Evolutionary conservation across 805 yeast genomes (phyloP).

Genomic region (Alloascoidea africana): DNA sequence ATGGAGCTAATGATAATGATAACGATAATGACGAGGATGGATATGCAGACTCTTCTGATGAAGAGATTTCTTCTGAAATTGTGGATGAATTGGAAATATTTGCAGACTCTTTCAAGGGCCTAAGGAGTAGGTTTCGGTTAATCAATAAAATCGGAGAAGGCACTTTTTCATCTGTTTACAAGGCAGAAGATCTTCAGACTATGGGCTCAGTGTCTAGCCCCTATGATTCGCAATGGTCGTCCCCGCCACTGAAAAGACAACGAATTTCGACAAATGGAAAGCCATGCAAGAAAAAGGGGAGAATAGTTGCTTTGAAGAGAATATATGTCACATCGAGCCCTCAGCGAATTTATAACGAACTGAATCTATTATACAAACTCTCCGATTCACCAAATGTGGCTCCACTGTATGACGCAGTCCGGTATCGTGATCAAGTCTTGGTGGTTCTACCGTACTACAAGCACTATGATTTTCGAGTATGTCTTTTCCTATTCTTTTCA

Average conservation of each 20-base stretch:
- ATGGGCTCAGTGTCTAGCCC: conserved; percentile 14
- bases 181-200: conserved; percentile 34
- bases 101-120: conserved; percentile 35
- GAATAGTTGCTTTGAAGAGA: conserved; percentile 75
- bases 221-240: conserved; percentile 19
- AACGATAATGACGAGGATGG: conserved; percentile 7
- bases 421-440: conserved; percentile 83
- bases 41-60: conserved; percentile 9
- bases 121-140: conserved; percentile 31
- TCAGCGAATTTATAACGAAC: conserved; percentile 75
- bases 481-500: conserved; percentile 2
- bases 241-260: conserved; percentile 24
- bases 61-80: conserved; percentile 35
- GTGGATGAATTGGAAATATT: conserved; percentile 42
- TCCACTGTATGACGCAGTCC: conserved; percentile 74
- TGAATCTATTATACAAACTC: conserved; percentile 56
- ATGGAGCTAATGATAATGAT: conserved; percentile 4
- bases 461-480: conserved; percentile 69
- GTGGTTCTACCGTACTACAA: conserved; percentile 86
- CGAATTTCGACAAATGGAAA: conserved; percentile 12
- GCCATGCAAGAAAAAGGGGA: conserved; percentile 18
- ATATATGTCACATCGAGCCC: conserved; percentile 95
- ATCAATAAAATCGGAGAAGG: conserved; percentile 55
- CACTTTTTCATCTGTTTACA: conserved; percentile 46
- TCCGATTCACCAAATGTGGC: conserved; percentile 66